Conservation (phyloP, 805 yeast genomes). For the Suhomyces sp. region DNA sequence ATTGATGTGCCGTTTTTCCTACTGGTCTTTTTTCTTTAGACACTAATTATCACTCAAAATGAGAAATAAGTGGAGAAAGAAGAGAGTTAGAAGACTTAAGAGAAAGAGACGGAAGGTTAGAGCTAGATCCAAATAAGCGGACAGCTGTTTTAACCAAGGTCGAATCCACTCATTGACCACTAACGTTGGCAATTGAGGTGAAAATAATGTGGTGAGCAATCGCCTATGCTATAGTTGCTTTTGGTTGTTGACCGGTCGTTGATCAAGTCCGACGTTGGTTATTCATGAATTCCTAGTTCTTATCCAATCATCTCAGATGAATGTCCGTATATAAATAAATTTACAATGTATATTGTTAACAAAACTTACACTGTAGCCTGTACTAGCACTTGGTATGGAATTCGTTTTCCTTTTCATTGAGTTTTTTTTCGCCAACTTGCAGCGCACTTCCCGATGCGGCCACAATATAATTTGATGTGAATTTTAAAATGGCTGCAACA, state of each 20-base stretch:
- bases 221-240: constrained; percentile 1
- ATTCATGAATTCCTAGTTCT: constrained; percentile 5
- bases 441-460: not conserved
- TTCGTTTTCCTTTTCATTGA: not conserved
- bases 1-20: constrained; percentile 3
- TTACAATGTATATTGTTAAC: constrained; percentile 2
- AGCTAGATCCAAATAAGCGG: constrained; percentile 98
- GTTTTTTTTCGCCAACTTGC: not conserved
- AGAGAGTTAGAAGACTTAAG: constrained; percentile 99
- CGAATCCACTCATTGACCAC: not conserved
- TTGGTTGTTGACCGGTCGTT: constrained; percentile 4
- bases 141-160: constrained; percentile 13
- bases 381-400: not conserved
- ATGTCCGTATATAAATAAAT: constrained; percentile 13
- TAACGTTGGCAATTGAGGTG: not conserved
- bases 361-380: not conserved
- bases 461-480: not conserved
- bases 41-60: constrained; percentile 45
- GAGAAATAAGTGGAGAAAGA: constrained; percentile 99
- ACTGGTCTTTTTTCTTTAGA: constrained; percentile 14
- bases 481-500: constrained; percentile 14
- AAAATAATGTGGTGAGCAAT: not conserved
- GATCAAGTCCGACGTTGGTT: not conserved
- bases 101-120: constrained; percentile 99
- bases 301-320: constrained; percentile 3